phyloP scores from a whole-genome alignment of 306 rosid species.

The Malus fusca region DNA sequence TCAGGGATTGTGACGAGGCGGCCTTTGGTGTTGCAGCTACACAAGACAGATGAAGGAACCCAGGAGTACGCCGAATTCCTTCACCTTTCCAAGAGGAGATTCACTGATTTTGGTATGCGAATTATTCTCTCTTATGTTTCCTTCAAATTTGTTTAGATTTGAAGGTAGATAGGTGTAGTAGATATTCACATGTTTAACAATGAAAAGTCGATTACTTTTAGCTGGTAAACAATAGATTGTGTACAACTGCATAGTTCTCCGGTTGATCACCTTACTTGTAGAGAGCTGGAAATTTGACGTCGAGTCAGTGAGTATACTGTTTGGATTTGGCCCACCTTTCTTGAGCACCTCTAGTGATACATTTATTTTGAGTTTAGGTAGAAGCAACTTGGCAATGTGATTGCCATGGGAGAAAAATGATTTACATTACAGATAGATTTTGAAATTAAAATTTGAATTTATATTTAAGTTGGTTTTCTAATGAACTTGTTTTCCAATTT shows the following conservation, averaged over 20 bases:
- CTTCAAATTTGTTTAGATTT: not conserved
- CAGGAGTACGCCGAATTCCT: constrained; percentile 95
- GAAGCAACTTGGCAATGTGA: not conserved
- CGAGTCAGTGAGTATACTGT: not conserved
- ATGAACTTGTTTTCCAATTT: not conserved
- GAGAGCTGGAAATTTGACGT: constrained; percentile 6
- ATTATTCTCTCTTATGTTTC: not conserved
- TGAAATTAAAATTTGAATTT: not conserved
- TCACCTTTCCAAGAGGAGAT: constrained; percentile 69
- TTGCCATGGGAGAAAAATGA: not conserved
- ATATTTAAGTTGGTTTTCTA: not conserved
- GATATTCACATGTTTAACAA: not conserved
- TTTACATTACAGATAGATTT: not conserved
- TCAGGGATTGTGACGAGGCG: constrained; percentile 94
- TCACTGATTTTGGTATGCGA: constrained; percentile 58
- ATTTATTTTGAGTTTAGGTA: not conserved
- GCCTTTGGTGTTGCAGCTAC: constrained; percentile 96
- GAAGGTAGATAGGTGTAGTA: not conserved
- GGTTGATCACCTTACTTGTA: not conserved
- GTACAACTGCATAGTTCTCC: not conserved
- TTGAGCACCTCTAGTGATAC: not conserved
- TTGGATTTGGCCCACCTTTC: not conserved
- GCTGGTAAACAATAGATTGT: not conserved
- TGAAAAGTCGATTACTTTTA: not conserved
- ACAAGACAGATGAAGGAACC: constrained; percentile 57